Percentiles rank a stretch among this genome's conserved stretches.
These are phyloP conservation scores for Mortierella alpina DNA, from an alignment of 192 early-diverging fungal species.

Conservation along the genomic window DNA sequence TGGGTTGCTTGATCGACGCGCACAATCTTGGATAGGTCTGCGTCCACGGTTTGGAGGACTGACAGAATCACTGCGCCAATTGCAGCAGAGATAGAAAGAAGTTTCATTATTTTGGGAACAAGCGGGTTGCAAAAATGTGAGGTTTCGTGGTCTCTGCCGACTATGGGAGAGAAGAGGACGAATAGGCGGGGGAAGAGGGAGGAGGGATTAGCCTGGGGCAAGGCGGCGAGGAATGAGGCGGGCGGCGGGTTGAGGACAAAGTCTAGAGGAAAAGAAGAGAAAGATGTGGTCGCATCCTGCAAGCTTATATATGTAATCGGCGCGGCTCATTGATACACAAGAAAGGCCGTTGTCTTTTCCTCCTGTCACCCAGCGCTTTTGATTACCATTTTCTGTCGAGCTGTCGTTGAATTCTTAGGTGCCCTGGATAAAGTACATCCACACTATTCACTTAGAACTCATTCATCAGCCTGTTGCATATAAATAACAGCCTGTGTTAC, in stretches of 20 bases:
- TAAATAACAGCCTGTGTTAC: too few species aligned
- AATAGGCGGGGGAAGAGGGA: neutral
- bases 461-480: too few species aligned
- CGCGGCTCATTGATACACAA: too few species aligned
- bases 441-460: too few species aligned
- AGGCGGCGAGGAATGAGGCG: neutral
- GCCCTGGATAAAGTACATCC: too few species aligned
- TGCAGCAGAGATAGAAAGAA: conserved; percentile 23
- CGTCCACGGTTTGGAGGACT: conserved; percentile 1
- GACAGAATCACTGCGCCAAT: conserved; percentile 14
- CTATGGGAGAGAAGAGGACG: neutral
- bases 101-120: conserved; percentile 11
- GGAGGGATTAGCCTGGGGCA: neutral
- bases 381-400: too few species aligned
- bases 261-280: neutral
- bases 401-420: too few species aligned
- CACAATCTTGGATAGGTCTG: conserved; percentile 57
- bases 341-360: too few species aligned
- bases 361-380: too few species aligned
- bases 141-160: too few species aligned
- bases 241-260: neutral
- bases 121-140: neutral
- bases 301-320: too few species aligned
- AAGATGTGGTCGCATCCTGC: too few species aligned
- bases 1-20: conserved; percentile 54